phyloP scores from a whole-genome alignment of 306 rosid species.

The Echinosophora koreensis region DNA sequence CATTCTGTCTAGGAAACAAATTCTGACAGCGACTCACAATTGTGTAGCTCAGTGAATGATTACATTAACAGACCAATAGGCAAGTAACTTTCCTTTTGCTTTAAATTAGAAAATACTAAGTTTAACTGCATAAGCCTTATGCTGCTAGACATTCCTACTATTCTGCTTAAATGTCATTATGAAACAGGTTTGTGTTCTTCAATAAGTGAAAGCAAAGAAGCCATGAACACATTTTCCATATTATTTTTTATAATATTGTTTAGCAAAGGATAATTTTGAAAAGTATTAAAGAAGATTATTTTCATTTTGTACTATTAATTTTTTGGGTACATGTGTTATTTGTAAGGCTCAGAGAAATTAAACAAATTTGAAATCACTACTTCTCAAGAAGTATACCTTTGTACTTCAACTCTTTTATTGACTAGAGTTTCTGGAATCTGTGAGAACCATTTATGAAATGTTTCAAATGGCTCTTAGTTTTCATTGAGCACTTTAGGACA shows the following conservation, averaged over 20 bases:
- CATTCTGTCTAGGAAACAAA: conserved; percentile 72
- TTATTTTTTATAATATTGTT: neutral
- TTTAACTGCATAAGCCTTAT: neutral
- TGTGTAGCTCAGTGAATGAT: conserved; percentile 79
- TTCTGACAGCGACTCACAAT: conserved; percentile 72
- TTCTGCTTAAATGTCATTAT: conserved; percentile 10
- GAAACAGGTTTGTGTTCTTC: neutral
- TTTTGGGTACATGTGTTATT: neutral
- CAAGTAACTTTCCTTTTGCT: conserved; percentile 40
- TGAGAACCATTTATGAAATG: neutral
- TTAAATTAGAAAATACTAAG: conserved; percentile 5
- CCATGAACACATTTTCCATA: neutral
- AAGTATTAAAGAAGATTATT: conserved; percentile 1
- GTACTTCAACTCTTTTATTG: neutral
- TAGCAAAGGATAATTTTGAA: neutral
- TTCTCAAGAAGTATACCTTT: conserved; percentile 1
- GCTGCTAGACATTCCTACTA: neutral
- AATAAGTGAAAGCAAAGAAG: conserved; percentile 13
- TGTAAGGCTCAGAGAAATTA: neutral
- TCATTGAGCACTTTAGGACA: neutral
- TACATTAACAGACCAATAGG: conserved; percentile 83
- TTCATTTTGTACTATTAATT: neutral
- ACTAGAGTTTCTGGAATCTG: neutral
- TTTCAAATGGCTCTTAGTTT: neutral
- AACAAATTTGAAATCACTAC: conserved; percentile 14